Evolutionary conservation across 345 rosid species (phyloP).

Genomic region (Sonneratia caseolaris): DNA sequence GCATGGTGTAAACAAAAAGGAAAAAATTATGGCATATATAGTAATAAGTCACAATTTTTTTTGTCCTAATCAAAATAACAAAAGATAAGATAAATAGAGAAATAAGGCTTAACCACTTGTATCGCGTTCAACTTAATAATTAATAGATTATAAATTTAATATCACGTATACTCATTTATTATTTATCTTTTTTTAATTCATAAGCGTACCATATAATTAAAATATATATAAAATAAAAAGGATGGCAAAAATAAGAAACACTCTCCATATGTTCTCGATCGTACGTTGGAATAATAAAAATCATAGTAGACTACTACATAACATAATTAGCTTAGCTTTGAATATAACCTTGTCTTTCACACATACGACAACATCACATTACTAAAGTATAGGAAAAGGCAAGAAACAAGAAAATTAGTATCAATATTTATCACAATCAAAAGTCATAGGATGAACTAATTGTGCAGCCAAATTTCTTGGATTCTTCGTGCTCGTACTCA

Average conservation of each 20-base stretch:
- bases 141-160: no score
- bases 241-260: background rate
- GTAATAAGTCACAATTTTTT: no score
- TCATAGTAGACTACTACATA: slow-evolving; percentile 11
- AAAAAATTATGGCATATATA: no score
- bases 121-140: no score
- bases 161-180: no score
- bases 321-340: slow-evolving; percentile 9
- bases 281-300: slow-evolving; percentile 22
- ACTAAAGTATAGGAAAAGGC: slow-evolving; percentile 12
- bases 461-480: slow-evolving; percentile 25
- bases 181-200: no score
- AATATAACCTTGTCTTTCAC: slow-evolving; percentile 11
- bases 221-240: no score
- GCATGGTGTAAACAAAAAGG: no score
- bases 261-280: slow-evolving; percentile 20
- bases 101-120: no score
- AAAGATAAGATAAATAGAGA: no score
- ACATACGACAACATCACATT: background rate
- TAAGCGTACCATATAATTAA: no score
- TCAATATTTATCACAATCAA: slow-evolving; percentile 2
- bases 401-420: background rate
- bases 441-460: slow-evolving; percentile 6
- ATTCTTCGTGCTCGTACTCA: background rate
- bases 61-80: no score